Evolutionary conservation across 352 stramenopile species (phyloP).

Genomic region (Phytophthora pinifolia): DNA sequence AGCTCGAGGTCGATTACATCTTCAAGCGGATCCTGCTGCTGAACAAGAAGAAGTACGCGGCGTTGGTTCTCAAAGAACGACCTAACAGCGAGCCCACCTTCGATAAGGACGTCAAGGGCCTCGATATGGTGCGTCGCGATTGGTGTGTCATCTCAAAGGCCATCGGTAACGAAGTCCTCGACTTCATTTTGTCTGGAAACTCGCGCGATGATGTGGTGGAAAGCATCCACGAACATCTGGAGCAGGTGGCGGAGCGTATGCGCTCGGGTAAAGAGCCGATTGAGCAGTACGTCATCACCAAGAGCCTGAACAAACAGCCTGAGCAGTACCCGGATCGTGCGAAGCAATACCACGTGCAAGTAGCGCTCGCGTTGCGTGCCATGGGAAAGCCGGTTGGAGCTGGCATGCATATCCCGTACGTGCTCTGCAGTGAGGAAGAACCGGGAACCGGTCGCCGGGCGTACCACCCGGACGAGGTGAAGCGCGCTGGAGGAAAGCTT

Average conservation of each 20-base stretch:
- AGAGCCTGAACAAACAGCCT: constrained; percentile 98
- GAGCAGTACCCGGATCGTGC: constrained; percentile 98
- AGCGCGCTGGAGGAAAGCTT: constrained; percentile 73
- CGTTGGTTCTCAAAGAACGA: constrained; percentile 92
- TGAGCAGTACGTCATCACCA: constrained; percentile 99
- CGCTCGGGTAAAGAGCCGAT: constrained; percentile 93
- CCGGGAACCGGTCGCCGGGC: constrained; percentile 66
- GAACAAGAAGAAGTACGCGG: constrained; percentile 99
- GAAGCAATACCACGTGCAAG: constrained; percentile 97
- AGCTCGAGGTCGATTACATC: constrained; percentile 99
- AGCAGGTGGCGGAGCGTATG: constrained; percentile 92
- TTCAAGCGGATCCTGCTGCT: constrained; percentile 99
- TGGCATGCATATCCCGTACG: constrained; percentile 99
- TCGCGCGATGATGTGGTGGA: constrained; percentile 95
- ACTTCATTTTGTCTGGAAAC: constrained; percentile 97
- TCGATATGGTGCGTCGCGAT: constrained; percentile 97
- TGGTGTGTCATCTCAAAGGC: constrained; percentile 99
- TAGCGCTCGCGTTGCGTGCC: constrained; percentile 95
- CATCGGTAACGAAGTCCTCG: constrained; percentile 95
- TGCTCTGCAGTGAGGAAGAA: constrained; percentile 93
- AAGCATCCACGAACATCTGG: constrained; percentile 96
- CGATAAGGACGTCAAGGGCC: constrained; percentile 98
- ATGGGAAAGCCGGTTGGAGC: constrained; percentile 96
- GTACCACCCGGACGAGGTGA: constrained; percentile 89
- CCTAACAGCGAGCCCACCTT: constrained; percentile 61